Percentiles rank a stretch among this genome's conserved stretches.
These are phyloP conservation scores for Aspergillus hortae DNA, from an alignment of 2,329 filamentous ascomycete genomes.

Conservation along the genomic window DNA sequence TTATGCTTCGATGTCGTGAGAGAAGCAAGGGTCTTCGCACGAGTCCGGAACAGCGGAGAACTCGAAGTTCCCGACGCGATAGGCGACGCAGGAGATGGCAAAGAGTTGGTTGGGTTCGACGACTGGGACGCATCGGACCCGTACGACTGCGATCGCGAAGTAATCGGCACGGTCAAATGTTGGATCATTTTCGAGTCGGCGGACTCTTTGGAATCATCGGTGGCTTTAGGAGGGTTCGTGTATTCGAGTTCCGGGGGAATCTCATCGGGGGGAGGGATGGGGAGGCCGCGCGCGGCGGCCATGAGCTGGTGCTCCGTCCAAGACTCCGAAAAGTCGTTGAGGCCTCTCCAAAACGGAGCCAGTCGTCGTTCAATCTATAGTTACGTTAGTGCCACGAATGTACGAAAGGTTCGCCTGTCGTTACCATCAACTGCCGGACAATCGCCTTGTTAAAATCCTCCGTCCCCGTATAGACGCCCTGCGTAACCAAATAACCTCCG, in stretches of 20 bases:
- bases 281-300: slow-evolving; percentile 77
- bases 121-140: slow-evolving; percentile 69
- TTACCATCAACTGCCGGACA: slow-evolving; percentile 86
- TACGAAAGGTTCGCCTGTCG: background rate
- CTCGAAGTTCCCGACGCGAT: slow-evolving; percentile 48
- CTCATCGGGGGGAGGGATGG: slow-evolving; percentile 79
- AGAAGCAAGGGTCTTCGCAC: slow-evolving; percentile 85
- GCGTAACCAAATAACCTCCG: slow-evolving; percentile 88
- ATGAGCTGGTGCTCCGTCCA: slow-evolving; percentile 97
- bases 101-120: slow-evolving; percentile 60
- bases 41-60: slow-evolving; percentile 67
- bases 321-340: slow-evolving; percentile 80
- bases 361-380: slow-evolving; percentile 84
- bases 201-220: slow-evolving; percentile 42
- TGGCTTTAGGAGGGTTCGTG: slow-evolving; percentile 48
- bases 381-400: slow-evolving; percentile 16
- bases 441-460: slow-evolving; percentile 91
- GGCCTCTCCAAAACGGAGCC: slow-evolving; percentile 91
- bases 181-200: slow-evolving; percentile 60
- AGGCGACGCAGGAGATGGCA: slow-evolving; percentile 57
- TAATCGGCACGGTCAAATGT: slow-evolving; percentile 74
- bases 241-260: slow-evolving; percentile 66
- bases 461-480: slow-evolving; percentile 85
- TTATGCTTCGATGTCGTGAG: slow-evolving; percentile 74
- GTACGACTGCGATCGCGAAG: slow-evolving; percentile 70